Conservation (phyloP, 1,284 basidiomycete genomes). For the Papiliotrema fonsecae region DNA sequence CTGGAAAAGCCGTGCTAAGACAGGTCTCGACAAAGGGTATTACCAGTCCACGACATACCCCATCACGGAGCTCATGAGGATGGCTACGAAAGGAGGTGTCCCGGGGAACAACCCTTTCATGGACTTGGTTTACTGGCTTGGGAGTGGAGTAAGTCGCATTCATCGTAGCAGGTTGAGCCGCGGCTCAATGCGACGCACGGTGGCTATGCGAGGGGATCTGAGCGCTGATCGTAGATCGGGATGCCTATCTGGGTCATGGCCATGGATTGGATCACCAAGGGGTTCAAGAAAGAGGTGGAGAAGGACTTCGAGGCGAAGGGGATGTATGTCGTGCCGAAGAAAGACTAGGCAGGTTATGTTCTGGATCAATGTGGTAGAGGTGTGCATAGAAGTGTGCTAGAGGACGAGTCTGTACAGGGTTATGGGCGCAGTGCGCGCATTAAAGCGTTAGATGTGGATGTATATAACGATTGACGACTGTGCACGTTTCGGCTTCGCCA, state of each 20-base stretch:
- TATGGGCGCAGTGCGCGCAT: no score
- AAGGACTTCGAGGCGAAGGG: constrained; percentile 24
- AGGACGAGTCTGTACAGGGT: no score
- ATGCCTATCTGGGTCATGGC: constrained; percentile 48
- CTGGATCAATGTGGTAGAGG: no score
- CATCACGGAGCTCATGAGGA: constrained; percentile 63
- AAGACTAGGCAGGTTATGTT: not conserved
- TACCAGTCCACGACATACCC: constrained; percentile 74
- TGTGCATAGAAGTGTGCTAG: no score
- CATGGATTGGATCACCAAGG: constrained; percentile 27
- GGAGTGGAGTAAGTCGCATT: constrained; percentile 51
- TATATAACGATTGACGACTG: no score
- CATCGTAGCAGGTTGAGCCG: no score
- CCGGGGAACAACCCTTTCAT: constrained; percentile 60
- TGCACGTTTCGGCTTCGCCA: no score
- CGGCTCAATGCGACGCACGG: no score
- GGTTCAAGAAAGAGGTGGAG: constrained; percentile 14
- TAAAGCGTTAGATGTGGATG: no score
- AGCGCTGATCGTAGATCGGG: constrained; percentile 35
- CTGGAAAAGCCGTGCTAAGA: no score
- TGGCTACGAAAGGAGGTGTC: constrained; percentile 62
- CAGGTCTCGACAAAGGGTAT: constrained; percentile 66
- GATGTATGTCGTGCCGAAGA: constrained; percentile 7
- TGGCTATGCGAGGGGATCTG: no score
- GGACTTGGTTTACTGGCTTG: constrained; percentile 53